Conservation (phyloP, 768 basidiomycete species). For the Lentinula edodes region DNA sequence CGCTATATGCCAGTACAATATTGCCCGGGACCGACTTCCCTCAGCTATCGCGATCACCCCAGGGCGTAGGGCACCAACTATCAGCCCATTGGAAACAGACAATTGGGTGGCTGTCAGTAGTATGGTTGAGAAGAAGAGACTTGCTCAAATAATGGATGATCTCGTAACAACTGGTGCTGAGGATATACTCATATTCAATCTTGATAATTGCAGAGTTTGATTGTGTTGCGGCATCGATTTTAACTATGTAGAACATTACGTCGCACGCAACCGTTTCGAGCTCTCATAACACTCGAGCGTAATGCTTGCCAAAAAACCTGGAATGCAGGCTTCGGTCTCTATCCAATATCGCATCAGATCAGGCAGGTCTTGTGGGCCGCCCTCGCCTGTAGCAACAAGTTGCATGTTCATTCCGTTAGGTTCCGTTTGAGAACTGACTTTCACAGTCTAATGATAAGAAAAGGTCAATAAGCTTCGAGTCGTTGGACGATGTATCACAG, state of each 20-base stretch:
- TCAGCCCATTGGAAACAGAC: slow-evolving; percentile 75
- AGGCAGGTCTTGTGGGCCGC: slow-evolving; percentile 68
- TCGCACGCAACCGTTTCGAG: slow-evolving; percentile 33
- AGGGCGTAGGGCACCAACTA: slow-evolving; percentile 83
- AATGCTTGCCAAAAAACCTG: slow-evolving; percentile 84
- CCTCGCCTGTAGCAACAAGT: slow-evolving; percentile 68
- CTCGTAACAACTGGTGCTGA: slow-evolving; percentile 80
- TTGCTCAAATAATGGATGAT: slow-evolving; percentile 86
- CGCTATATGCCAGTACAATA: slow-evolving; percentile 90
- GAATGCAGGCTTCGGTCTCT: slow-evolving; percentile 77
- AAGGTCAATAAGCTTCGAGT: slow-evolving; percentile 11
- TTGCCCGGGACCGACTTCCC: slow-evolving; percentile 57
- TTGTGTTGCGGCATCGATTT: background rate
- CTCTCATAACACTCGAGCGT: slow-evolving; percentile 86
- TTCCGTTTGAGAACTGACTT: slow-evolving; percentile 18
- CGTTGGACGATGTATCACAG: slow-evolving; percentile 15
- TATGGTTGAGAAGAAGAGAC: slow-evolving; percentile 83
- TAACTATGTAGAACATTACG: background rate
- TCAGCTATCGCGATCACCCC: slow-evolving; percentile 74
- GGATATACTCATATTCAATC: slow-evolving; percentile 83
- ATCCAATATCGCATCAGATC: slow-evolving; percentile 85
- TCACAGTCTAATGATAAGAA: slow-evolving; percentile 17
- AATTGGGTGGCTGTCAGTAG: slow-evolving; percentile 89
- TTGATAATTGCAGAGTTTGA: slow-evolving; percentile 92
- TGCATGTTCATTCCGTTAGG: slow-evolving; percentile 55